Conservation (phyloP, 2,329 filamentous ascomycete species). For the Paecilomyces sp. region DNA sequence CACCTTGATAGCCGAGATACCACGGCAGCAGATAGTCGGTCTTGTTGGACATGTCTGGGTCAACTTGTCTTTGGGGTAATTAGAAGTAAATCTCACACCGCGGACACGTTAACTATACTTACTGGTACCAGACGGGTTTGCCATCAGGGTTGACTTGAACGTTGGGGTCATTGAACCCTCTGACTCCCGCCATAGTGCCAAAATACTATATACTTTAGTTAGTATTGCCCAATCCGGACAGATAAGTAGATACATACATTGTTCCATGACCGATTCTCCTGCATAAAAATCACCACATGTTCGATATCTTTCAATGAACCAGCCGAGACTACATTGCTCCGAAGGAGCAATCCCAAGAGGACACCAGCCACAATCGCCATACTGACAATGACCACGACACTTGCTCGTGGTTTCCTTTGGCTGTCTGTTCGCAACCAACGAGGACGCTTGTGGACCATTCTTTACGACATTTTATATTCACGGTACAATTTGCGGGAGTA, state of each 20-base stretch:
- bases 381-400: background rate
- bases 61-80: constrained; percentile 25
- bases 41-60: constrained; percentile 30
- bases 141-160: constrained; percentile 43
- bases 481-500: background rate
- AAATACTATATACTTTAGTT: constrained; percentile 40
- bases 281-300: constrained; percentile 54
- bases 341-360: constrained; percentile 11
- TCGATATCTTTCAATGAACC: constrained; percentile 42
- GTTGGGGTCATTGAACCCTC: constrained; percentile 52
- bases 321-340: constrained; percentile 5
- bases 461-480: background rate
- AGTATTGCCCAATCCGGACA: background rate
- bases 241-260: constrained; percentile 15
- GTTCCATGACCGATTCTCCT: constrained; percentile 40
- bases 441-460: background rate
- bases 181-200: constrained; percentile 49
- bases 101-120: constrained; percentile 12
- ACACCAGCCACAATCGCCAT: constrained; percentile 8
- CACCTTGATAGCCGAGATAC: constrained; percentile 50
- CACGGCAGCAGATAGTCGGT: constrained; percentile 44
- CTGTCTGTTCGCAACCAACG: background rate
- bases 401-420: background rate
- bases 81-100: background rate
- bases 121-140: constrained; percentile 43